Conservation (phyloP, 1,139 yeast genomes). For the Hemisphaericaspora lyxosophila region DNA sequence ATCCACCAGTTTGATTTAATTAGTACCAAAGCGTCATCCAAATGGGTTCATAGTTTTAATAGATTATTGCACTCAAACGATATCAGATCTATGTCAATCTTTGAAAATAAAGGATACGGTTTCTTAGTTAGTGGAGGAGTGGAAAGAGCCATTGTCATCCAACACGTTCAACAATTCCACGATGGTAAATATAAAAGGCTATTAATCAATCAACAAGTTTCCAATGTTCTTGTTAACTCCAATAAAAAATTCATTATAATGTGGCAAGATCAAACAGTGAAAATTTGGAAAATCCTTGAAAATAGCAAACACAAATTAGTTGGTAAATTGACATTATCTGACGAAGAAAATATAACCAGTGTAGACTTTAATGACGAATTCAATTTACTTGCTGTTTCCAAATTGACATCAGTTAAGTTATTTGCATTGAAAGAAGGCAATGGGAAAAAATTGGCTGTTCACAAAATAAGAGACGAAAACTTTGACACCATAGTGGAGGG, state of each 20-base stretch:
- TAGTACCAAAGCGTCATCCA: slow-evolving; percentile 36
- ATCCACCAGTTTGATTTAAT: slow-evolving; percentile 66
- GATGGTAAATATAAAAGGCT: slow-evolving; percentile 75
- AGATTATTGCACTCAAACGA: slow-evolving; percentile 88
- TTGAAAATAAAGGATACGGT: slow-evolving; percentile 67
- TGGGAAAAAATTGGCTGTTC: slow-evolving; percentile 50
- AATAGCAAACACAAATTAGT: slow-evolving; percentile 50
- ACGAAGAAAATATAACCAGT: slow-evolving; percentile 76
- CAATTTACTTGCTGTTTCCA: slow-evolving; percentile 65
- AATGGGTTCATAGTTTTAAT: slow-evolving; percentile 82
- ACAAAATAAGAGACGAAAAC: slow-evolving; percentile 53
- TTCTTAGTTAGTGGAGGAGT: slow-evolving; percentile 87
- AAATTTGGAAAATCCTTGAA: slow-evolving; percentile 69
- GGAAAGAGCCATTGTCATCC: slow-evolving; percentile 75
- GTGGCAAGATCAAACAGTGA: slow-evolving; percentile 83
- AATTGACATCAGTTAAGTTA: slow-evolving; percentile 66
- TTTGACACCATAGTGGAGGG: slow-evolving; percentile 52
- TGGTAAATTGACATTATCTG: slow-evolving; percentile 64
- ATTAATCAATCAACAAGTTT: slow-evolving; percentile 61
- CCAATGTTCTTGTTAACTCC: slow-evolving; percentile 54
- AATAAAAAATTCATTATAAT: slow-evolving; percentile 55
- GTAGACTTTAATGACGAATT: slow-evolving; percentile 72
- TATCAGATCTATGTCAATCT: slow-evolving; percentile 74
- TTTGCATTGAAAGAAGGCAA: slow-evolving; percentile 50
- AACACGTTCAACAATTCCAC: slow-evolving; percentile 65